phyloP scores from a whole-genome alignment of 345 rosid genomes.

The Syzygium aromaticum region DNA sequence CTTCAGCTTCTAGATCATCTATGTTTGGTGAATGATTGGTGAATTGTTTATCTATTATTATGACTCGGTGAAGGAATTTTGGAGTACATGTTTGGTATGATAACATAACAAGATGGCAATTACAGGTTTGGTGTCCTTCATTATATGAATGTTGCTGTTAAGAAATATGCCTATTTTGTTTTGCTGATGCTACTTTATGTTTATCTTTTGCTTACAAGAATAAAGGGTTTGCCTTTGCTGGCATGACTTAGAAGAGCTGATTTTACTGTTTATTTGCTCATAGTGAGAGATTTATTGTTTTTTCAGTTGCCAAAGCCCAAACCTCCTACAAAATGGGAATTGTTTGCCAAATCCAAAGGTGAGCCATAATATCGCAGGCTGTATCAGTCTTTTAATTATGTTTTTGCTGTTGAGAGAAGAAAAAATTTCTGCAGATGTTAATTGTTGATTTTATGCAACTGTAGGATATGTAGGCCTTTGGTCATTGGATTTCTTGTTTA shows the following conservation, averaged over 20 bases:
- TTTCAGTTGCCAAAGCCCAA: constrained; percentile 49
- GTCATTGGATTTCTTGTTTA: neutral
- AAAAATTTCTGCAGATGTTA: neutral
- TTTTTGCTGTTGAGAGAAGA: neutral
- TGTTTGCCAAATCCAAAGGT: constrained; percentile 48
- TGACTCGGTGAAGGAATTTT: neutral
- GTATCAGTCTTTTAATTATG: neutral
- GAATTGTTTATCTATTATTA: neutral
- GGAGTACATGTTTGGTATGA: neutral
- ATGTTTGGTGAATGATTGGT: neutral
- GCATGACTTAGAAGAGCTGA: neutral
- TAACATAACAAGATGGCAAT: neutral
- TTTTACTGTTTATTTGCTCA: neutral
- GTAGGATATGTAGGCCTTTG: neutral
- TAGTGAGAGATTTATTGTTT: neutral
- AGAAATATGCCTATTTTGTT: neutral
- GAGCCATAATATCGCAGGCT: neutral
- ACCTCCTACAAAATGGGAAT: constrained; percentile 53
- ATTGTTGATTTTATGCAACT: neutral
- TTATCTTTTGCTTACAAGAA: neutral
- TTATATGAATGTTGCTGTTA: neutral
- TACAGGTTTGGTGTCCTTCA: neutral
- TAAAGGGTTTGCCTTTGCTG: neutral
- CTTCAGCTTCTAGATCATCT: neutral
- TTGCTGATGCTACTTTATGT: neutral